phyloP scores from a whole-genome alignment of 371 early-diverging fungal species.

The Capniomyces stellatus region DNA sequence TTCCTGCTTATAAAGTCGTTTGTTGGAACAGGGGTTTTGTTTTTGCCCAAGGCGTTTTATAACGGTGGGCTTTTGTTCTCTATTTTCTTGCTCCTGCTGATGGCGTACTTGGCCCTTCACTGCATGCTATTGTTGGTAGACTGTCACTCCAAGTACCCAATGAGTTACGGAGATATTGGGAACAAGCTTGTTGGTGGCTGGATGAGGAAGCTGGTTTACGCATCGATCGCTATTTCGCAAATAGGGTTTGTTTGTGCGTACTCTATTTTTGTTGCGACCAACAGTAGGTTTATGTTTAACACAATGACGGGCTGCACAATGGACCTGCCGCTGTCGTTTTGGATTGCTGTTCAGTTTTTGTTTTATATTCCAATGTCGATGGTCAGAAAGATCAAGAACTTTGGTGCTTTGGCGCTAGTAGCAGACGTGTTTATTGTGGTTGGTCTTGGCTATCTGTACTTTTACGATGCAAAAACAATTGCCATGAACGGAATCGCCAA shows the following conservation, averaged over 20 bases:
- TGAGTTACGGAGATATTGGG: slow-evolving; percentile 87
- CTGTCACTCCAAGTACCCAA: slow-evolving; percentile 39
- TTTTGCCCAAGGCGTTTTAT: slow-evolving; percentile 60
- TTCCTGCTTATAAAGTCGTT: slow-evolving; percentile 56
- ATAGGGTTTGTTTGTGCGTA: slow-evolving; percentile 79
- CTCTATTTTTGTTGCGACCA: slow-evolving; percentile 69
- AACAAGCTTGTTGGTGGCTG: slow-evolving; percentile 55
- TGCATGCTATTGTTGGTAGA: slow-evolving; percentile 47
- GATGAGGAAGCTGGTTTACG: slow-evolving; percentile 56
- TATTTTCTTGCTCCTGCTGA: slow-evolving; percentile 34
- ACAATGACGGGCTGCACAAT: slow-evolving; percentile 35
- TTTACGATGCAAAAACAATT: slow-evolving; percentile 49
- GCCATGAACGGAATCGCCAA: slow-evolving; percentile 34
- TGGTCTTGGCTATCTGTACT: slow-evolving; percentile 66
- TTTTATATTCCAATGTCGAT: slow-evolving; percentile 65
- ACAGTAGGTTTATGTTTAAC: slow-evolving; percentile 44
- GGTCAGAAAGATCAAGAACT: slow-evolving; percentile 68
- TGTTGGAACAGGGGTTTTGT: slow-evolving; percentile 62
- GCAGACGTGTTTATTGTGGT: slow-evolving; percentile 73
- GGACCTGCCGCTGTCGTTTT: slow-evolving; percentile 26
- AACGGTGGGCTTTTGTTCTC: slow-evolving; percentile 61
- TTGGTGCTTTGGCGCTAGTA: slow-evolving; percentile 63
- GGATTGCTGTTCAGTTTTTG: slow-evolving; percentile 45
- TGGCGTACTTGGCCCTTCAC: slow-evolving; percentile 44
- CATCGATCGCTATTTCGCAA: slow-evolving; percentile 72